Percentiles rank a stretch among this genome's conserved stretches.
Evolutionary conservation across 164 flowering plant species (phyloP).

Genomic region (Vitis rotundifolia): DNA sequence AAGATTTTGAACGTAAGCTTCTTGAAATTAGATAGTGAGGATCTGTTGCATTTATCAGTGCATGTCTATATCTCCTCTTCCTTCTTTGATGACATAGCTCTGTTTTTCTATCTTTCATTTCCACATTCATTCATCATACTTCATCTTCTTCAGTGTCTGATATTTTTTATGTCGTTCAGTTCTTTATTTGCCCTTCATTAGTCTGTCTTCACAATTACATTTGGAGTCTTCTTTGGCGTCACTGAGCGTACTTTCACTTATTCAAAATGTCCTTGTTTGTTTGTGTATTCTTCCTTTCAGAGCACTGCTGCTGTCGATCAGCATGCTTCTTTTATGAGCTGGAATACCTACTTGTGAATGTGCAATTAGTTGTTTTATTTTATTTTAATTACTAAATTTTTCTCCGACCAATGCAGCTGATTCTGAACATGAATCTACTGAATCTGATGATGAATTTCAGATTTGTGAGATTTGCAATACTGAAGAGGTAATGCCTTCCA

Average conservation of each 20-base stretch:
- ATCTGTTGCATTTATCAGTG: constrained; percentile 1
- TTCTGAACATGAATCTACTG: constrained; percentile 70
- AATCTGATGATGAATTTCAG: constrained; percentile 99
- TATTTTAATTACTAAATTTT: constrained; percentile 3
- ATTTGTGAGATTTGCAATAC: constrained; percentile 80
- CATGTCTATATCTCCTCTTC: not conserved
- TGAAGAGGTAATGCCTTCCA: constrained; percentile 63
- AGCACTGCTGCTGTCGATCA: too few species aligned
- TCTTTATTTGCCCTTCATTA: not conserved
- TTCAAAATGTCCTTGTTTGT: not conserved
- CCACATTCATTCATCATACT: not conserved
- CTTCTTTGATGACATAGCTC: not conserved
- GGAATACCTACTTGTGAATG: not conserved
- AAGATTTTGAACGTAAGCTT: constrained; percentile 65
- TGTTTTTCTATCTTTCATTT: too few species aligned
- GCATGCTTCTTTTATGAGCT: not conserved
- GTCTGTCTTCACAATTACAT: too few species aligned
- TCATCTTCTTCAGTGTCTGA: not conserved
- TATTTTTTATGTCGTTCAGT: not conserved
- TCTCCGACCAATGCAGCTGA: constrained; percentile 60
- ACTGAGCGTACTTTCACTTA: too few species aligned
- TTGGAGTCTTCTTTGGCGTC: too few species aligned
- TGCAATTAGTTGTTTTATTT: not conserved
- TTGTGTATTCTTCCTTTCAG: not conserved
- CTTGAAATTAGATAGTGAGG: not conserved